Conservation (phyloP, 169 alveolate species). For the Plasmodium sp. region DNA sequence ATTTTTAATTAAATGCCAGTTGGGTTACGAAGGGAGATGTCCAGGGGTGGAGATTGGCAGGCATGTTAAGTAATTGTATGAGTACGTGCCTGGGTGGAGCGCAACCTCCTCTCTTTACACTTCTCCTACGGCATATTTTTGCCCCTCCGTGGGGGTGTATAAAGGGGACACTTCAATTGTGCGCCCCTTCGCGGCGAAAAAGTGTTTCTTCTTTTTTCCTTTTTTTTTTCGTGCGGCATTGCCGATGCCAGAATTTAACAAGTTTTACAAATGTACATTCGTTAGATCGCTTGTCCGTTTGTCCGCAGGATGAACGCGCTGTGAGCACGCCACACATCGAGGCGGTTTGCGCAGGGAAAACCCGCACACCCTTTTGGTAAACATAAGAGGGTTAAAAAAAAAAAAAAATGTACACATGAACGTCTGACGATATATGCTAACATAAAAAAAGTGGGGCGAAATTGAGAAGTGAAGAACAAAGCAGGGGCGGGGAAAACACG, state of each 20-base stretch:
- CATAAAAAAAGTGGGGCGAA: slow-evolving; percentile 6
- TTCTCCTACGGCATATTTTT: background rate
- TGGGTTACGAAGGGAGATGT: background rate
- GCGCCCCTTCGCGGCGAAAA: background rate
- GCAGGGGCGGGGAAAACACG: background rate
- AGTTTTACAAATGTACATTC: background rate
- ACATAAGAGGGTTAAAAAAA: background rate
- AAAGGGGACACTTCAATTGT: background rate
- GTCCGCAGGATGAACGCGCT: background rate
- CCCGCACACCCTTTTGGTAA: background rate
- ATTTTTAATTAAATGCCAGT: background rate
- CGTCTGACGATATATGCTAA: background rate
- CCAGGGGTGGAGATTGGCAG: background rate
- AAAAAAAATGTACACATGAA: background rate
- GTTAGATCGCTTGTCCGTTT: background rate
- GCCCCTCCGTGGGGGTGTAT: background rate
- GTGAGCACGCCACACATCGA: background rate
- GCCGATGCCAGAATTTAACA: slow-evolving; percentile 11
- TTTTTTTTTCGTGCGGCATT: background rate
- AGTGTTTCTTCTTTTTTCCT: background rate
- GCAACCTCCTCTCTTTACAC: background rate
- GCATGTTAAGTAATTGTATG: background rate
- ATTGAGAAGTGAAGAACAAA: background rate
- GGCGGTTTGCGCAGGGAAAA: background rate
- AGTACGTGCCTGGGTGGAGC: background rate